A percentile compares a stretch with the other conserved stretches of the same genome.
phyloP scores from a whole-genome alignment of 768 basidiomycete genomes.

The Leccinellum luteum region DNA sequence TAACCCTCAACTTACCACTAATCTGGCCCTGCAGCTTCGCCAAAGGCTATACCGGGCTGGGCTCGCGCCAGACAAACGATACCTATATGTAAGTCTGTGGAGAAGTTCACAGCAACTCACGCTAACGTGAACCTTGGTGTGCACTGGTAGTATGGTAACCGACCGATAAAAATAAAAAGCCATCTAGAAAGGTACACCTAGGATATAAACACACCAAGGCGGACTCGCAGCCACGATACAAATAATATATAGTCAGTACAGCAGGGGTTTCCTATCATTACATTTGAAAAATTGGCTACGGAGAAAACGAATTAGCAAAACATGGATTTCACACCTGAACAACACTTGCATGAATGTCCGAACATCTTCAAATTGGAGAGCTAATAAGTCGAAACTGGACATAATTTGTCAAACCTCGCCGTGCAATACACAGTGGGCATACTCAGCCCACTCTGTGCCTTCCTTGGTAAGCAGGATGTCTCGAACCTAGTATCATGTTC shows the following conservation, averaged over 20 bases:
- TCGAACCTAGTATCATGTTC: conserved; percentile 50
- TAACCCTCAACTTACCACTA: no score
- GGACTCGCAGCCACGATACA: not conserved
- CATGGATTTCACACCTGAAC: not conserved
- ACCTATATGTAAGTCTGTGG: not conserved
- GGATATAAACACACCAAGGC: not conserved
- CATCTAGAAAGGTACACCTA: not conserved
- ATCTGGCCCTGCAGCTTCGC: no score
- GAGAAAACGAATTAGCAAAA: not conserved
- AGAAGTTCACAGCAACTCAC: not conserved
- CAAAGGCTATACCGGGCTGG: not conserved
- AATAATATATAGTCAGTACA: conserved; percentile 4
- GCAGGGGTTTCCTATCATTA: not conserved
- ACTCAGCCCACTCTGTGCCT: conserved; percentile 51
- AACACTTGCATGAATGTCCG: not conserved
- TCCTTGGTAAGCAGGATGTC: conserved; percentile 74
- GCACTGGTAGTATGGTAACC: not conserved
- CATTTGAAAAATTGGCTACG: not conserved
- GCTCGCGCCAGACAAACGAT: not conserved
- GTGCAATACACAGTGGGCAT: conserved; percentile 62
- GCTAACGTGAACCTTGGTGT: no score
- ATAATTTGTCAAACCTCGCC: conserved; percentile 31
- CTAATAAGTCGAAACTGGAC: not conserved
- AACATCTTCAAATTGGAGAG: not conserved
- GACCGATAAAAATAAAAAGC: not conserved